These are phyloP conservation scores for Cunninghamia lanceolata DNA, from an alignment of 75 land plant genomes.

Conservation along the genomic window DNA sequence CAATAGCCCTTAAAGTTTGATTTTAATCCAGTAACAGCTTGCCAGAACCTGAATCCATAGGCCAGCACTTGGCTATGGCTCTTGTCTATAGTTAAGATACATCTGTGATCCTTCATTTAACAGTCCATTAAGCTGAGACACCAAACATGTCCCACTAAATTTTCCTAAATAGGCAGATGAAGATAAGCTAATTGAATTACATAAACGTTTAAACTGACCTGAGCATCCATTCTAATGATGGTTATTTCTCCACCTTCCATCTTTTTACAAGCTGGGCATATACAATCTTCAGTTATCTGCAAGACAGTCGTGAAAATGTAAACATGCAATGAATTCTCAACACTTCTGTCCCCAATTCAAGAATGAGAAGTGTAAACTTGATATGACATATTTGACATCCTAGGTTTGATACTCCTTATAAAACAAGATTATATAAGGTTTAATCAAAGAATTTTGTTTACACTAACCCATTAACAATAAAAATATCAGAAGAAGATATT, in stretches of 20 bases:
- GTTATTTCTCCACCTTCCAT: conserved; percentile 35
- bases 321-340: background rate
- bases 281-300: conserved; percentile 39
- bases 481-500: too few relatives aligned
- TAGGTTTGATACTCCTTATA: background rate
- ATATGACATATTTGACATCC: background rate
- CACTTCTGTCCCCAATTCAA: background rate
- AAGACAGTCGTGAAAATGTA: conserved; percentile 11
- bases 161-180: background rate
- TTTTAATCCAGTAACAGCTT: conserved; percentile 28
- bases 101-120: background rate
- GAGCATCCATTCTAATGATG: conserved; percentile 45
- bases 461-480: background rate
- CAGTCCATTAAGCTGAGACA: background rate
- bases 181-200: background rate
- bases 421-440: background rate
- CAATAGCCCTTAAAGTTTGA: conserved; percentile 4
- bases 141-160: background rate
- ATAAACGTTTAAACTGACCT: conserved; percentile 36
- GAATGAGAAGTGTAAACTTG: background rate
- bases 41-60: conserved; percentile 10
- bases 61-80: conserved; percentile 23
- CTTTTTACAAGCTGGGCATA: conserved; percentile 33
- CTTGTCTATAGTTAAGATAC: background rate
- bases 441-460: background rate